These are phyloP conservation scores for Microsporum ferrugineum DNA, from an alignment of 2,329 filamentous ascomycete genomes.

Conservation along the genomic window DNA sequence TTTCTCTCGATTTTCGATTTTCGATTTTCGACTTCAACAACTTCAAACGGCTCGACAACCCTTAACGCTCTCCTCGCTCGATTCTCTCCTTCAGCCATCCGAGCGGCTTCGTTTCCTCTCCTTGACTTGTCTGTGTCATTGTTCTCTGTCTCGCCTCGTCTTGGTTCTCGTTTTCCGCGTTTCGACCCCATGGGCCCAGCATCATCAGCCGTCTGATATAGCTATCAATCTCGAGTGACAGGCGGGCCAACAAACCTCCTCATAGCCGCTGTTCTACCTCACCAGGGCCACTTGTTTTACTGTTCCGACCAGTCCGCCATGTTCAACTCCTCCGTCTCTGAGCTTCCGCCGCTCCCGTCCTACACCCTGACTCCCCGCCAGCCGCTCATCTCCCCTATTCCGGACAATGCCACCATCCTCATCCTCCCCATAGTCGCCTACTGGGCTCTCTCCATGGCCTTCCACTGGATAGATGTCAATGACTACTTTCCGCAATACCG, in stretches of 20 bases:
- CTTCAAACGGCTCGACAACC: background rate
- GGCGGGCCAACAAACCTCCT: background rate
- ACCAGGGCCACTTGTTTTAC: background rate
- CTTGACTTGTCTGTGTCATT: too few relatives aligned
- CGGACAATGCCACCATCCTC: conserved; percentile 69
- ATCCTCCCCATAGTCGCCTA: conserved; percentile 71
- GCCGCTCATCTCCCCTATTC: conserved; percentile 62
- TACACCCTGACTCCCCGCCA: conserved; percentile 61
- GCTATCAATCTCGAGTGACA: background rate
- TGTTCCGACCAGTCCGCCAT: conserved; percentile 1
- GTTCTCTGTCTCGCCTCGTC: background rate
- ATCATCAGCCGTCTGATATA: background rate
- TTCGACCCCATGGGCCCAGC: background rate
- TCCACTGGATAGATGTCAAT: conserved; percentile 74
- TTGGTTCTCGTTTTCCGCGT: background rate
- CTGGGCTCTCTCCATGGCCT: conserved; percentile 75
- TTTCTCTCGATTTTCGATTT: background rate
- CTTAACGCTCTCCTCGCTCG: background rate
- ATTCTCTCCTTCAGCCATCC: background rate
- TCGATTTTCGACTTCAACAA: background rate
- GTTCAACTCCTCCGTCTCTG: conserved; percentile 30
- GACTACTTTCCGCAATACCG: conserved; percentile 85
- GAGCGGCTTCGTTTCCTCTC: background rate
- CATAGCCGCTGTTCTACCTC: background rate
- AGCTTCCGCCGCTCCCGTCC: conserved; percentile 73